Evolutionary conservation across 2,329 filamentous ascomycete genomes (phyloP), one percentile per base, ranked within the genome.

Genomic region (Dactylellina sp.): DNA sequence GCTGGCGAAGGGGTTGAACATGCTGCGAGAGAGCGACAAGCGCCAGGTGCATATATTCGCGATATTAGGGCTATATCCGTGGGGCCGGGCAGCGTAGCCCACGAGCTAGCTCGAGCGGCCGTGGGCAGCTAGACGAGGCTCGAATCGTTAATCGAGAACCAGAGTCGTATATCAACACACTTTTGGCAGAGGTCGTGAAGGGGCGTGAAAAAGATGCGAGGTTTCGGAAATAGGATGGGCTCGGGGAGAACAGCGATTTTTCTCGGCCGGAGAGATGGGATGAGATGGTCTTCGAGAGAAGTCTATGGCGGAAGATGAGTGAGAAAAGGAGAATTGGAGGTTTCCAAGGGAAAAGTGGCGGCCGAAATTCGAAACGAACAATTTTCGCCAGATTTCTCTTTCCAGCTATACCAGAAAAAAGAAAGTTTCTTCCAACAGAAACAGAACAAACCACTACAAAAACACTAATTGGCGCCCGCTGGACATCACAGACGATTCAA

Each of bases 211-310:
- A 42, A 40, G 42, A 53, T 49, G 32, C 39, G 16, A 20, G 47
- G 2, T 28, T 16, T 11, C 16, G 18, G 39, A n/a, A 24, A 32
- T 39, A n/a, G 79, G 78, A 42, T 74, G 75, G 37, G 42, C 75
- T 22, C 76, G 75, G 68, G 77, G 77, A 53, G 71, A 76, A 63
- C 77, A 75, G 47, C 35, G 49, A 35, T 76, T 75, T n/a, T 64
- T 60, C 24, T 71, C 75, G 60, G 76, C 46, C 50, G 75, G 64
- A 47, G 71, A 42, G 62, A 75, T 52, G 22, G 52, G 39, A 53
- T 50, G 75, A 32, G 70, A 76, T 44, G 74, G 64, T 49, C 28
- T 56, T 64, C 52, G 71, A 75, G 28, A 65, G 47, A 57, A 35
- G 50, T 60, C 57, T 12, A 57, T 70, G 20, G 65, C 46, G 35